phyloP scores from a whole-genome alignment of 208 protist species.

The Leptomonas seymouri region DNA sequence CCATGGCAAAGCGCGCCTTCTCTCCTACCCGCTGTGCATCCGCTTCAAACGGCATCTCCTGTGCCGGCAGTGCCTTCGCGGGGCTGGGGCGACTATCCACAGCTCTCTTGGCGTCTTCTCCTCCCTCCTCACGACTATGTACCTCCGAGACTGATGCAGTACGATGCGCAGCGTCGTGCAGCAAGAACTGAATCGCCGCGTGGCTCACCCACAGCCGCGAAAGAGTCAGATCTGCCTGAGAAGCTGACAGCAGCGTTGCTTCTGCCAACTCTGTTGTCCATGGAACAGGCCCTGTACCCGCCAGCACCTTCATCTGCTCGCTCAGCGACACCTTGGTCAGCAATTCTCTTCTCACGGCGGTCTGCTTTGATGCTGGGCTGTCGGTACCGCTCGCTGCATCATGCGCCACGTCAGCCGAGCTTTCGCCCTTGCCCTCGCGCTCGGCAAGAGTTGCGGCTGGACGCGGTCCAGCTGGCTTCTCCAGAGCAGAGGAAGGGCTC shows the following conservation, averaged over 20 bases:
- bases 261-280: constrained; percentile 28
- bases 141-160: background rate
- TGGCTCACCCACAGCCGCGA: background rate
- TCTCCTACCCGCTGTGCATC: background rate
- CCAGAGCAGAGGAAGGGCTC: background rate
- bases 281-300: constrained; percentile 12
- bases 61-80: background rate
- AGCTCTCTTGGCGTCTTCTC: background rate
- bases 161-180: background rate
- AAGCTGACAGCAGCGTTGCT: constrained; percentile 9
- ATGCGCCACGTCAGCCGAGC: background rate
- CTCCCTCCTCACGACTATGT: background rate
- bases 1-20: background rate
- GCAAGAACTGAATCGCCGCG: constrained; percentile 17
- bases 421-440: too few relatives aligned
- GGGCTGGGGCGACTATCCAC: background rate
- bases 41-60: background rate
- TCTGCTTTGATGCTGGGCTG: background rate
- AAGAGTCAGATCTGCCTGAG: background rate
- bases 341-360: background rate
- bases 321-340: too few relatives aligned
- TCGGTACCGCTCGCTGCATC: background rate
- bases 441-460: too few relatives aligned
- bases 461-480: background rate
- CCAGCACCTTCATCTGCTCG: too few relatives aligned